Evolutionary conservation across 2,329 filamentous ascomycete species (phyloP).

Genomic region (Aspergillus ustus): DNA sequence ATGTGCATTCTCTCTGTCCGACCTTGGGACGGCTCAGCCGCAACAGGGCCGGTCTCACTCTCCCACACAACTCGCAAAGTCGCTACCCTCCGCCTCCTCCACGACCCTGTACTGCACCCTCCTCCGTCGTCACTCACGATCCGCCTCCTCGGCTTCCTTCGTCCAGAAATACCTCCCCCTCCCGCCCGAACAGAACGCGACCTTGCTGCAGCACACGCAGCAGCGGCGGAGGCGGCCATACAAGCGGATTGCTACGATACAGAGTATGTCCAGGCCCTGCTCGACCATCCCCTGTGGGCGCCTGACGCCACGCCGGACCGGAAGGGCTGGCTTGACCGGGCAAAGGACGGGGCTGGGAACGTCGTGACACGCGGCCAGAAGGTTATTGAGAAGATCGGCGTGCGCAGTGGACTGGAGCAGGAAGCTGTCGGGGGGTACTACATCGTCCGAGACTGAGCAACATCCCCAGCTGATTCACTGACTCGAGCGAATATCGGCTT

Average conservation of each 20-base stretch:
- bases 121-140: slow-evolving; percentile 49
- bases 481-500: not conserved
- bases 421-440: slow-evolving; percentile 49
- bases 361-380: slow-evolving; percentile 57
- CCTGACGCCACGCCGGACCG: slow-evolving; percentile 28
- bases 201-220: slow-evolving; percentile 41
- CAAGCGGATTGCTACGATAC: slow-evolving; percentile 47
- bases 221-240: slow-evolving; percentile 40
- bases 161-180: slow-evolving; percentile 35
- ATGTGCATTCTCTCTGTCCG: slow-evolving; percentile 62
- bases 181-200: slow-evolving; percentile 22
- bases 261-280: slow-evolving; percentile 39
- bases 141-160: slow-evolving; percentile 65
- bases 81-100: slow-evolving; percentile 42
- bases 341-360: slow-evolving; percentile 53
- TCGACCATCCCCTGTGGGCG: slow-evolving; percentile 47
- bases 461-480: not conserved
- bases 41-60: slow-evolving; percentile 51
- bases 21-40: slow-evolving; percentile 50
- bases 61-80: slow-evolving; percentile 57
- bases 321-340: slow-evolving; percentile 44
- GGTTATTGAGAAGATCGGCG: slow-evolving; percentile 61
- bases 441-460: slow-evolving; percentile 31
- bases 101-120: slow-evolving; percentile 24
- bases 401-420: slow-evolving; percentile 55